Conservation (phyloP, 306 rosid genomes). For the Hippophae gyantsensis region DNA sequence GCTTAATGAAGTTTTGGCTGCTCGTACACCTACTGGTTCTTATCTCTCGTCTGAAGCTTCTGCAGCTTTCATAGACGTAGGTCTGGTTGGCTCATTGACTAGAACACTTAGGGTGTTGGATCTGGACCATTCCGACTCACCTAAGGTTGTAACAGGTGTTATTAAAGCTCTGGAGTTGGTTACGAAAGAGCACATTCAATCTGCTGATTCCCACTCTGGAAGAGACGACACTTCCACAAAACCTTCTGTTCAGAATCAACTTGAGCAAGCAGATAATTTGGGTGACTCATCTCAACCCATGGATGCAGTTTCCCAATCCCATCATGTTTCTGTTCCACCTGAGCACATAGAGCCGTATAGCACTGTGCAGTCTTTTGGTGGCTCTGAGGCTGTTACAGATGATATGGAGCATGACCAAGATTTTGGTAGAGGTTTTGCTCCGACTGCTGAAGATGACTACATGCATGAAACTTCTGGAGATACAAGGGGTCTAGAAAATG, state of each 20-base stretch:
- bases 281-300: slow-evolving; percentile 48
- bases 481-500: slow-evolving; percentile 55
- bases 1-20: slow-evolving; percentile 75
- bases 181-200: slow-evolving; percentile 73
- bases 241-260: slow-evolving; percentile 50
- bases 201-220: slow-evolving; percentile 50
- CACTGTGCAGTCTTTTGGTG: slow-evolving; percentile 58
- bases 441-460: slow-evolving; percentile 63
- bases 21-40: slow-evolving; percentile 86
- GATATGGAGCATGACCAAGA: slow-evolving; percentile 98
- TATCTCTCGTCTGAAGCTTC: slow-evolving; percentile 81
- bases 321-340: slow-evolving; percentile 45
- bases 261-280: slow-evolving; percentile 38
- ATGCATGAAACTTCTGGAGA: slow-evolving; percentile 83
- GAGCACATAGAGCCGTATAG: slow-evolving; percentile 54
- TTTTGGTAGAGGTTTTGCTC: slow-evolving; percentile 62
- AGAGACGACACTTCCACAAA: slow-evolving; percentile 57
- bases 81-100: slow-evolving; percentile 66
- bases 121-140: slow-evolving; percentile 81
- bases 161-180: slow-evolving; percentile 88
- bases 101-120: slow-evolving; percentile 68
- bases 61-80: slow-evolving; percentile 74
- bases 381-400: slow-evolving; percentile 85
- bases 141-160: slow-evolving; percentile 77
- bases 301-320: slow-evolving; percentile 55